Base-by-base conservation (phyloP, 176 grass and related monocot genomes). In the Avena sativa region DNA sequence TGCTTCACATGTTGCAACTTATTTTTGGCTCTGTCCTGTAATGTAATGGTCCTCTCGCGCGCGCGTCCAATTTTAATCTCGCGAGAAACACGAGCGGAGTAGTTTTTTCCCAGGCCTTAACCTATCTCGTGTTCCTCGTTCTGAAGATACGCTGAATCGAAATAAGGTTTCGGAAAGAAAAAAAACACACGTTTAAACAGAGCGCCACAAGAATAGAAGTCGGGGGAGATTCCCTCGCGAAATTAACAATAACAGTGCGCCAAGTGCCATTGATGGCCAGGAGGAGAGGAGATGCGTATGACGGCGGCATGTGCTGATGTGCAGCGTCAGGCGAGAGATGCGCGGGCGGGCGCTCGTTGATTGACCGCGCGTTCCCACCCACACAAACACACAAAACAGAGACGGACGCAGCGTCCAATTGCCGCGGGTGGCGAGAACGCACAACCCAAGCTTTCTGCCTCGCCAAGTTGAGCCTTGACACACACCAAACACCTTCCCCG, bases 391-490 rank as follows among this genome's bases (percentile, higher is more conserved):
- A 12, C 12, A 4, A n/a, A n/a, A n/a, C 3, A 34, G 32, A 34
- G 32, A 34, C 32, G 4, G 32, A 34, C 32, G 48, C 50, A 30
- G 81, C 44, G 46, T 52, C 78, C 30, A 36, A 40, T 81, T 47
- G 38, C 77, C 61, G 90, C 82, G 90, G 86, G 85, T 88, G 76
- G 68, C 15, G 1, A 11, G 38, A 34, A 84, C 85, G 85, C 85
- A 79, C 76, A 43, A 52, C 71, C 78, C 71, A 71, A 71, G 62
- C 71, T 85, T 81, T 81, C n/a, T n/a, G 46, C 9, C 12, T 25
- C 2, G 84, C 89, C 84, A 87, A 83, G 84, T 67, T 79, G 89
- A 59, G 74, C 80, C 32, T 76, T 50, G 20, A 85, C 89, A 63
- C 89, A 91, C n/a, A 34, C 32, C 32, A 34, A 34, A 34, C 32